Percentiles rank a stretch among this genome's conserved stretches.
These are phyloP conservation scores for Rhynchospora pubera DNA, from an alignment of 176 grass and related monocot genomes.

Conservation along the genomic window DNA sequence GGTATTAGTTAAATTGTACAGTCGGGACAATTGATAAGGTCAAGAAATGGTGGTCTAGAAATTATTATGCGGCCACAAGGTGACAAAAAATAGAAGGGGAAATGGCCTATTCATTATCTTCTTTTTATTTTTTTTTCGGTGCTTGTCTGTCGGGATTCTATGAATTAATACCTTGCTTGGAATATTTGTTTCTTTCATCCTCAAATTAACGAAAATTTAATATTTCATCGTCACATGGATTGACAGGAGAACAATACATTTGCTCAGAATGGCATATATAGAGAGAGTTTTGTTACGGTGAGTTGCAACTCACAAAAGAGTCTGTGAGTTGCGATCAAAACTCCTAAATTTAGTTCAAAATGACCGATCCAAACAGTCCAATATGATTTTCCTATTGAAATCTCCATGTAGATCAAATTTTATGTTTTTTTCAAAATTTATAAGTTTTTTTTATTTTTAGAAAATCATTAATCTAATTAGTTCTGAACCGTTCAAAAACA, in stretches of 20 bases:
- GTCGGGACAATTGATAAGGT: background rate
- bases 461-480: too few relatives aligned
- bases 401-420: too few relatives aligned
- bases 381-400: too few relatives aligned
- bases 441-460: too few relatives aligned
- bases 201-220: background rate
- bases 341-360: too few relatives aligned
- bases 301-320: too few relatives aligned
- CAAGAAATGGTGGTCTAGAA: conserved; percentile 5
- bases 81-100: background rate
- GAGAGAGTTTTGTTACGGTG: too few relatives aligned
- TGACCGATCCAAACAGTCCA: too few relatives aligned
- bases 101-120: background rate
- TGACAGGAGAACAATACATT: background rate
- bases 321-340: too few relatives aligned
- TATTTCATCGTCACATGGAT: background rate
- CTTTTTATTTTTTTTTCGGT: background rate
- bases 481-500: too few relatives aligned
- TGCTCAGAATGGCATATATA: too few relatives aligned
- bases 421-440: too few relatives aligned
- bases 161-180: background rate
- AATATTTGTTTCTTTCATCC: conserved; percentile 1
- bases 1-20: background rate
- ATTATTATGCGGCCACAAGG: background rate
- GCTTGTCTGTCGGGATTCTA: background rate